Percentiles rank a stretch among this genome's conserved stretches.
These are phyloP conservation scores for Rhypophila decipiens DNA, from an alignment of 495 filamentous ascomycete species.

Conservation along the genomic window DNA sequence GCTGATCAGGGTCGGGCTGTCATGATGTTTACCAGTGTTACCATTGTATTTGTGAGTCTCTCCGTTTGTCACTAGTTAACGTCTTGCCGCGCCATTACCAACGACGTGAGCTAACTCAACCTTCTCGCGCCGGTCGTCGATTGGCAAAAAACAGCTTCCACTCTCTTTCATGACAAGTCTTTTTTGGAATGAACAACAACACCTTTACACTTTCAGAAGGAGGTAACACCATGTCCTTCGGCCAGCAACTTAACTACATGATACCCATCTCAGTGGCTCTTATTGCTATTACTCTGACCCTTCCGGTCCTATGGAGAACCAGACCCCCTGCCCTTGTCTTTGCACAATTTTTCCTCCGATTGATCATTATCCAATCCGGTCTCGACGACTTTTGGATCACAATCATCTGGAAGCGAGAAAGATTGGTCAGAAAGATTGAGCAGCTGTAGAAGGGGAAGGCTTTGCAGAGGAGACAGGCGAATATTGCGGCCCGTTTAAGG, in stretches of 20 bases:
- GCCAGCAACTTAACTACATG: neutral
- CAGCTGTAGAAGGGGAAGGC: neutral
- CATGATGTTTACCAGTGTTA: conserved; percentile 61
- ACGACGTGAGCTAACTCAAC: neutral
- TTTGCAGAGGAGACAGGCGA: neutral
- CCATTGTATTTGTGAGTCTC: conserved; percentile 50
- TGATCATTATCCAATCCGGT: neutral
- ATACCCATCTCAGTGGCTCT: neutral
- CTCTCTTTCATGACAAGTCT: conserved; percentile 7
- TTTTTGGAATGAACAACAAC: conserved; percentile 8
- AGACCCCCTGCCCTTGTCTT: neutral
- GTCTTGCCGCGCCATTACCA: neutral
- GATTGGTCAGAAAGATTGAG: neutral
- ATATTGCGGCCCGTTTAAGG: neutral
- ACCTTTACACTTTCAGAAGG: neutral
- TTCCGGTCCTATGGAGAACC: neutral
- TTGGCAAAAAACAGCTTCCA: conserved; percentile 5
- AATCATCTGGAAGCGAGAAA: neutral
- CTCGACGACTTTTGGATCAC: neutral
- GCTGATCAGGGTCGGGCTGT: conserved; percentile 52
- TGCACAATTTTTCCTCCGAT: neutral
- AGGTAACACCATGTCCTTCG: neutral
- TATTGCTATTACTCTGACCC: neutral
- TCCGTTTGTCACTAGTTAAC: too few species aligned
- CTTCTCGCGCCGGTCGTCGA: too few species aligned